Percentiles rank a stretch among this genome's conserved stretches.
phyloP scores from a whole-genome alignment of 176 grass and related monocot genomes.

The Bonia amplexicaulis region DNA sequence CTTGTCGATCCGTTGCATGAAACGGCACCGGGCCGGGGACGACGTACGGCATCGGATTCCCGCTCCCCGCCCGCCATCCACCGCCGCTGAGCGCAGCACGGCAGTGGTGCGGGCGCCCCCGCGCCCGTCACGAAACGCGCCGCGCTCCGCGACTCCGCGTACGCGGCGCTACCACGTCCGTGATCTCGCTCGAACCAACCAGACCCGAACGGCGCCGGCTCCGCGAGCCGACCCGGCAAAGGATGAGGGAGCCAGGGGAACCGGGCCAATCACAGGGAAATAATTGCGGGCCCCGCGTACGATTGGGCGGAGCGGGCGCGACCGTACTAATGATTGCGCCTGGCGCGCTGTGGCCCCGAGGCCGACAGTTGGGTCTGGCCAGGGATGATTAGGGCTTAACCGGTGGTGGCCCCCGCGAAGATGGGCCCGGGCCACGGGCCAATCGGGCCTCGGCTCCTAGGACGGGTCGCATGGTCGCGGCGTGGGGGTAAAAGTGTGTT shows the following conservation, averaged over 20 bases:
- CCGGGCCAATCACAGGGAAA: slow-evolving; percentile 51
- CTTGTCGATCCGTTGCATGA: background rate
- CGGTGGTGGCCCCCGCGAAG: background rate
- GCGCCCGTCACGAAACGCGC: background rate
- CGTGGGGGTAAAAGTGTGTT: background rate
- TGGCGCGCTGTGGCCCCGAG: slow-evolving; percentile 44
- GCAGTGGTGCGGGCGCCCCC: too few species aligned
- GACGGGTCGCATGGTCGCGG: background rate
- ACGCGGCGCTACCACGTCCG: too few species aligned
- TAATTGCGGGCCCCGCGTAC: slow-evolving; percentile 11
- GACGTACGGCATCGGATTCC: background rate
- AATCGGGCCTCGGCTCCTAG: background rate
- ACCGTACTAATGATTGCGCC: slow-evolving; percentile 79
- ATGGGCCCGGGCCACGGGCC: background rate
- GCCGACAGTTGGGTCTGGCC: slow-evolving; percentile 22
- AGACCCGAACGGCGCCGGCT: background rate
- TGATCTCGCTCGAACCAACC: background rate
- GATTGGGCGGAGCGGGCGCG: background rate
- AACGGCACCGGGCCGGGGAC: background rate
- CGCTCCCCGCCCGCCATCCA: background rate
- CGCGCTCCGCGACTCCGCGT: background rate
- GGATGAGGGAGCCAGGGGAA: background rate
- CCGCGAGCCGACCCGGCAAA: background rate
- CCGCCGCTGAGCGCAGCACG: background rate
- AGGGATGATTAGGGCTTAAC: background rate